Evolutionary conservation across 1,139 yeast genomes (phyloP), one percentile per base, ranked within the genome.

Genomic region (Wickerhamomyces sp.): DNA sequence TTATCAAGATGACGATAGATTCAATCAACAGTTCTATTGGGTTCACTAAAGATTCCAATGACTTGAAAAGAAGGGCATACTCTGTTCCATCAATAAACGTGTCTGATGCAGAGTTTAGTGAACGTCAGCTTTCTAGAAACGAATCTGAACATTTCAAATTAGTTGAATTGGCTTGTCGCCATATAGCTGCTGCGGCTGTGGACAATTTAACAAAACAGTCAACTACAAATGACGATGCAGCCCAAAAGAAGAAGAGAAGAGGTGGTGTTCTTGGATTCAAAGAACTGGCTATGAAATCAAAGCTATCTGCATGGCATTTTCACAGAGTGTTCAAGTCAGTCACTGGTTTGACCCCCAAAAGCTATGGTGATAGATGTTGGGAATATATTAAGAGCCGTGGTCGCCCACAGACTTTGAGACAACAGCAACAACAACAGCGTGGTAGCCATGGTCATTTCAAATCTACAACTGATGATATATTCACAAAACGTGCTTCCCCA

Each of bases 241-340:
- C 42, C 25, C 44, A 47, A 30, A 74, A 76, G 52, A 79, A 68
- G 52, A 71, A 79, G 60, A 76, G 90, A 67, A 73, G 95, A 58
- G 96, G 96, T 19, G 96, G 95, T 28, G 89, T 87, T 12, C 66
- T 87, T 35, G 96, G 96, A 0, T 87, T 87, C 64, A 85, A 87
- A 60, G 96, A 87, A 59, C 70, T 87, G 57, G 96, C 95, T 7
- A 82, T 88, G 15, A 84, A 86, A 56, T 82, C 90, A 12, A 85
- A 83, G 49, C 71, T 87, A 43, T 77, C 87, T 19, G 95, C 96
- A n/a, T 87, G 96, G 96, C 96, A 87, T 63, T 87, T 87, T 61
- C 96, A 87, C 65, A 69, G 96, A 40, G 95, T 87, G 27, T 87
- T 87, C 67, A 82, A 88, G 60, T 76, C 83, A 31, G 88, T 87